phyloP scores from a whole-genome alignment of 352 stramenopile genomes.

The Blastocystis sp. region DNA sequence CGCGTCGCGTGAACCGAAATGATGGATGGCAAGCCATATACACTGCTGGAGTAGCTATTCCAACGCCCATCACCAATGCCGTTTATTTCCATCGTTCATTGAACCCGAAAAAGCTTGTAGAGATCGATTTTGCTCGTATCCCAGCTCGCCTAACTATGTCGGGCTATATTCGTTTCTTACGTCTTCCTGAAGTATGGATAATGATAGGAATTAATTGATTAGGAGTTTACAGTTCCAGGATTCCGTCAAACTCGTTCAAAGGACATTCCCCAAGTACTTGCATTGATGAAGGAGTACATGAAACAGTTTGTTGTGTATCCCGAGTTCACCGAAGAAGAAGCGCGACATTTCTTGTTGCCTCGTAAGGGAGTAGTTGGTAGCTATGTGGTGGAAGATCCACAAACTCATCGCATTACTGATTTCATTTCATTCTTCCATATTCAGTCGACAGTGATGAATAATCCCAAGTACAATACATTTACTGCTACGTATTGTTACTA shows the following conservation, averaged over 20 bases:
- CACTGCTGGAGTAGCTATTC: constrained; percentile 92
- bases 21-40: constrained; percentile 84
- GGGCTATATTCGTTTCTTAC: constrained; percentile 84
- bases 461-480: constrained; percentile 90
- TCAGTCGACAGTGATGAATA: constrained; percentile 88
- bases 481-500: constrained; percentile 98
- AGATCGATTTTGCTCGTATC: constrained; percentile 91
- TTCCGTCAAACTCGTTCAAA: constrained; percentile 75
- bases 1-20: constrained; percentile 90
- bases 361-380: constrained; percentile 88
- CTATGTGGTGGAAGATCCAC: constrained; percentile 78
- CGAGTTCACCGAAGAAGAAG: constrained; percentile 83
- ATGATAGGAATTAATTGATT: neutral
- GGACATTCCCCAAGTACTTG: constrained; percentile 76
- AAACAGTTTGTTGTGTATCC: constrained; percentile 81
- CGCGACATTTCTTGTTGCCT: constrained; percentile 94
- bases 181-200: constrained; percentile 75
- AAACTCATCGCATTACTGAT: constrained; percentile 82
- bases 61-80: constrained; percentile 83
- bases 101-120: constrained; percentile 96
- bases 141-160: constrained; percentile 88
- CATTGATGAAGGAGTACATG: constrained; percentile 79
- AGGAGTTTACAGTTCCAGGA: constrained; percentile 71
- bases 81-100: constrained; percentile 92
- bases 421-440: constrained; percentile 95